phyloP scores from a whole-genome alignment of 1,139 yeast species.

The Blastobotrys ciferrii region DNA sequence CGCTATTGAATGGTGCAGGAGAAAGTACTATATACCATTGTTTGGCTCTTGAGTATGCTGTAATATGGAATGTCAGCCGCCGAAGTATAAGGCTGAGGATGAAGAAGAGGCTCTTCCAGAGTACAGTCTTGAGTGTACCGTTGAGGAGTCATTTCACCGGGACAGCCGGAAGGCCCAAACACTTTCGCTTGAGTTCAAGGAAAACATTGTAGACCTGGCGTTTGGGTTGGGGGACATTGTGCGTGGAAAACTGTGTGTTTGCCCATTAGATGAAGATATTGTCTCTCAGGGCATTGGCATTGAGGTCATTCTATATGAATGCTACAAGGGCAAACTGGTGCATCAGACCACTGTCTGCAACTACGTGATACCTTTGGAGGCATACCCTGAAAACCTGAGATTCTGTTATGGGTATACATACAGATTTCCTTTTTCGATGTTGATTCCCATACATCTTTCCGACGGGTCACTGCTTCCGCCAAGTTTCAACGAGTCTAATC shows the following conservation, averaged over 20 bases:
- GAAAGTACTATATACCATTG: no score
- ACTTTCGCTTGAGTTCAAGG: neutral
- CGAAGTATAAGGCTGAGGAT: neutral
- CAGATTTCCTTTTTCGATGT: slow-evolving; percentile 1
- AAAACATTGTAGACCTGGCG: neutral
- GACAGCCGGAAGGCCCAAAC: neutral
- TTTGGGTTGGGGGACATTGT: slow-evolving; percentile 3
- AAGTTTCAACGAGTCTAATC: neutral
- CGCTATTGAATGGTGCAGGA: neutral
- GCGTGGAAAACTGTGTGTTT: neutral
- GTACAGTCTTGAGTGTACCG: neutral
- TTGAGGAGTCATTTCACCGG: neutral
- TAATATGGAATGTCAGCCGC: neutral
- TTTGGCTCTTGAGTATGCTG: neutral
- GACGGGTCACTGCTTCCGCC: neutral
- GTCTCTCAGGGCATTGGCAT: slow-evolving; percentile 1
- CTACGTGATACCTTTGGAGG: slow-evolving; percentile 2
- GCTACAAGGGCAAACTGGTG: neutral
- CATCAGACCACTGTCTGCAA: neutral
- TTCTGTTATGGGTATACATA: neutral
- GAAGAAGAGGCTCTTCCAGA: neutral
- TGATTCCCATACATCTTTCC: neutral
- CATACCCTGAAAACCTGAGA: neutral
- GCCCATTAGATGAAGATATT: neutral
- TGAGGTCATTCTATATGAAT: neutral